phyloP scores from a whole-genome alignment of 1,139 yeast species.

The Neolecta irregularis region DNA sequence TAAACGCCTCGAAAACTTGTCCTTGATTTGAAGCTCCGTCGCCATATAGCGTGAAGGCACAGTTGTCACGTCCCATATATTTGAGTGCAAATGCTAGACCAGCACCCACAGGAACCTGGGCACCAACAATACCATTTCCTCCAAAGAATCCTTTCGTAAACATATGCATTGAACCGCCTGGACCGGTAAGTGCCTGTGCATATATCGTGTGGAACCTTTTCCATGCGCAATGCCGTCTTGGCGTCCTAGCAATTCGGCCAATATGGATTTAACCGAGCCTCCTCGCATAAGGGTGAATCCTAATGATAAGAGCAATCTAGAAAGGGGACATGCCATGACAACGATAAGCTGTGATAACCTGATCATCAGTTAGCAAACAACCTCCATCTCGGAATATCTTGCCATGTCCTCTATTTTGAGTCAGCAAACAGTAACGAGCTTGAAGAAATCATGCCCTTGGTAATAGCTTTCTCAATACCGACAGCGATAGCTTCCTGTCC shows the following conservation, averaged over 20 bases:
- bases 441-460: too few relatives aligned
- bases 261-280: constrained; percentile 71
- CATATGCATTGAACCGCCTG: constrained; percentile 99
- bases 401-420: too few relatives aligned
- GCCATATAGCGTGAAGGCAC: constrained; percentile 84
- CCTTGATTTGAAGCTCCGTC: constrained; percentile 99
- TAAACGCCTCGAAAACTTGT: constrained; percentile 91
- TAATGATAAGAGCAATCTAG: too few relatives aligned
- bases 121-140: constrained; percentile 99
- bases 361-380: constrained; percentile 58
- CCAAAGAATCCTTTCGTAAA: constrained; percentile 90
- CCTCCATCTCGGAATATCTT: too few relatives aligned
- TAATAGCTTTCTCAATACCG: constrained; percentile 91
- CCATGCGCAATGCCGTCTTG: constrained; percentile 91
- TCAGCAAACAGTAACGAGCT: too few relatives aligned
- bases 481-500: constrained; percentile 99
- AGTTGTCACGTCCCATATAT: constrained; percentile 67
- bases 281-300: constrained; percentile 89
- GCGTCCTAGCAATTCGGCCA: constrained; percentile 95
- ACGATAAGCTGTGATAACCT: constrained; percentile 91
- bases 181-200: not conserved
- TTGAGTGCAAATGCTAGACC: constrained; percentile 96
- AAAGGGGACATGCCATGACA: constrained; percentile 64
- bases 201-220: too few relatives aligned
- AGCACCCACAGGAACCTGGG: constrained; percentile 96